A percentile compares a stretch with the other conserved stretches of the same genome.
Evolutionary conservation across 1,139 yeast genomes (phyloP).

Genomic region (Candida neerlandica): DNA sequence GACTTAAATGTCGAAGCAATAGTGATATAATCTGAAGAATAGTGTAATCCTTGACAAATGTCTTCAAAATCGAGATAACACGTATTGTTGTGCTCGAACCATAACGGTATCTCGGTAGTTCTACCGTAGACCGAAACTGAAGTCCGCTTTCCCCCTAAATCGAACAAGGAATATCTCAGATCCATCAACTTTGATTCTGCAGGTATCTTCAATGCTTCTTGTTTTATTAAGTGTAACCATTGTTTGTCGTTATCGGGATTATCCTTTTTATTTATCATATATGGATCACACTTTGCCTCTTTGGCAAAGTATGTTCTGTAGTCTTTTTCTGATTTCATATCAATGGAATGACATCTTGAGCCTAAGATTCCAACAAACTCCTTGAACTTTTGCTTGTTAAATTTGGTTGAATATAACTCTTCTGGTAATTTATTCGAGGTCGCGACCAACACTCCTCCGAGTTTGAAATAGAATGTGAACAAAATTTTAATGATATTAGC

Average conservation of each 20-base stretch:
- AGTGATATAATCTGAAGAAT: constrained; percentile 72
- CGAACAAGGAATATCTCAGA: constrained; percentile 19
- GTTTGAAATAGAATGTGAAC: constrained; percentile 67
- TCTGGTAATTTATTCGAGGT: constrained; percentile 74
- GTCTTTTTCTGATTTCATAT: constrained; percentile 62
- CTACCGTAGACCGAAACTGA: constrained; percentile 59
- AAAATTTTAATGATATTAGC: constrained; percentile 68
- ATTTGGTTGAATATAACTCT: constrained; percentile 65
- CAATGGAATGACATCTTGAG: constrained; percentile 62
- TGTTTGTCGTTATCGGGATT: constrained; percentile 26
- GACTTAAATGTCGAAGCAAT: constrained; percentile 61
- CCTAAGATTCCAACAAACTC: constrained; percentile 59
- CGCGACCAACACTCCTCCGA: constrained; percentile 75
- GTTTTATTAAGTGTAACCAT: constrained; percentile 40
- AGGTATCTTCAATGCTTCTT: constrained; percentile 21
- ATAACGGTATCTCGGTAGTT: constrained; percentile 47
- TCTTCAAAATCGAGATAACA: constrained; percentile 57
- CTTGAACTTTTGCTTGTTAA: constrained; percentile 59
- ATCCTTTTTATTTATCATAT: constrained; percentile 33
- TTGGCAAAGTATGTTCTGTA: constrained; percentile 50
- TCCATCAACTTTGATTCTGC: constrained; percentile 15
- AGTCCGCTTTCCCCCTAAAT: constrained; percentile 28
- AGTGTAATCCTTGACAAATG: constrained; percentile 60
- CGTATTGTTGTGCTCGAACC: constrained; percentile 33
- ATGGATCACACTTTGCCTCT: constrained; percentile 22